Percentiles rank a stretch among this genome's conserved stretches.
Conservation (phyloP, 1,139 yeast genomes). For the Suhomyces anneliseae region DNA sequence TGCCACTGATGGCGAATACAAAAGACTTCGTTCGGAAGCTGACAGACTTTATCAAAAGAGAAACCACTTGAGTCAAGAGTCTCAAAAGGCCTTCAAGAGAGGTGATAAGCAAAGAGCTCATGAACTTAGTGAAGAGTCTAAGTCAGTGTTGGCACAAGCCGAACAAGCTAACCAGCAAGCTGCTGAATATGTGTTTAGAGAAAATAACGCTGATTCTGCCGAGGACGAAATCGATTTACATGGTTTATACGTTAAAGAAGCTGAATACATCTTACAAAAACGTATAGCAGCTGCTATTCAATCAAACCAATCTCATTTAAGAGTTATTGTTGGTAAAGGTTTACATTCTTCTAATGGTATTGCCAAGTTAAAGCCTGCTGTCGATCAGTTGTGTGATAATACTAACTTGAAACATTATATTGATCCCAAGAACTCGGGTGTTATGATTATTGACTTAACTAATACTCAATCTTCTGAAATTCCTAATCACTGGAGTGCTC, state of each 20-base stretch:
- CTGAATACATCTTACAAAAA: constrained; percentile 70
- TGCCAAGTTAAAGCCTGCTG: constrained; percentile 88
- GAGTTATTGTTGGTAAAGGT: constrained; percentile 94
- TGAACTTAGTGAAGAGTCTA: constrained; percentile 68
- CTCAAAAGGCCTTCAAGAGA: constrained; percentile 71
- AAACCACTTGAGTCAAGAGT: constrained; percentile 57
- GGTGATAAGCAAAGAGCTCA: constrained; percentile 79
- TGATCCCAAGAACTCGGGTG: constrained; percentile 77
- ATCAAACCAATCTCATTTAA: constrained; percentile 55
- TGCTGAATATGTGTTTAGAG: constrained; percentile 86
- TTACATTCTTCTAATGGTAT: constrained; percentile 77
- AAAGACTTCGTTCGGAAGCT: constrained; percentile 65
- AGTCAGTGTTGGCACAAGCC: constrained; percentile 57
- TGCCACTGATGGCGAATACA: constrained; percentile 67
- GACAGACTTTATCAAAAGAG: constrained; percentile 62
- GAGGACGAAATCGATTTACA: constrained; percentile 89
- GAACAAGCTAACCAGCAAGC: constrained; percentile 76
- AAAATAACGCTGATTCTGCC: constrained; percentile 82
- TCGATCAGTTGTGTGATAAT: constrained; percentile 71
- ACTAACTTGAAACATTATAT: constrained; percentile 59
- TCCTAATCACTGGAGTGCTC: constrained; percentile 50
- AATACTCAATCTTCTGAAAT: constrained; percentile 40
- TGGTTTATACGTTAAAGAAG: constrained; percentile 89
- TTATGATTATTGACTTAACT: constrained; percentile 65
- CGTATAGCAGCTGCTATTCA: constrained; percentile 67